Percentiles rank a stretch among this genome's conserved stretches.
phyloP scores from a whole-genome alignment of 2,329 filamentous ascomycete species.

The Xylariaceae sp. region DNA sequence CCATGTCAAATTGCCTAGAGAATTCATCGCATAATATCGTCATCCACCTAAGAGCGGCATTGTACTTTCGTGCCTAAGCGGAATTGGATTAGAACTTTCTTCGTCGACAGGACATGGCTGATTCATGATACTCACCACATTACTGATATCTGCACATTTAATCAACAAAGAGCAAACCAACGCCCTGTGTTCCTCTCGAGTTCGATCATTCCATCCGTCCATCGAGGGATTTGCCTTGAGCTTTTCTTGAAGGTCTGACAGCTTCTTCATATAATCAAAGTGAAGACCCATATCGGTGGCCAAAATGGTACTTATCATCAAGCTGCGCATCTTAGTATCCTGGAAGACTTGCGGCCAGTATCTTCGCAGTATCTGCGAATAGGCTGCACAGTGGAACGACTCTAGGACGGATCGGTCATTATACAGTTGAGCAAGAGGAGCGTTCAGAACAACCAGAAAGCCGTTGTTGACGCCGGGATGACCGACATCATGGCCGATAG shows the following conservation, averaged over 20 bases:
- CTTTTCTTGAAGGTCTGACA: constrained; percentile 77
- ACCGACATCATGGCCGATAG: constrained; percentile 97
- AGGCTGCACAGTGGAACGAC: constrained; percentile 95
- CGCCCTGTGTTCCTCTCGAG: constrained; percentile 70
- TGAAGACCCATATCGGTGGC: constrained; percentile 97
- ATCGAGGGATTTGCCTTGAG: constrained; percentile 62
- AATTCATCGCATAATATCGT: constrained; percentile 94
- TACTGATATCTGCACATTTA: constrained; percentile 98
- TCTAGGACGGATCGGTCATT: constrained; percentile 96
- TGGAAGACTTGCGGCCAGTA: constrained; percentile 85
- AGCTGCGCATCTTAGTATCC: constrained; percentile 72
- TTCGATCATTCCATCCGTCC: constrained; percentile 73
- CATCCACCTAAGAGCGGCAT: constrained; percentile 84
- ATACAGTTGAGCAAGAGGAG: constrained; percentile 89
- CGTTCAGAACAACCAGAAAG: constrained; percentile 86
- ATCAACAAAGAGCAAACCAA: constrained; percentile 88
- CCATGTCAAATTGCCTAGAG: constrained; percentile 87
- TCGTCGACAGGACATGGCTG: not conserved
- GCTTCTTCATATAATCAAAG: constrained; percentile 91
- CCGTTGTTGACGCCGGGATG: constrained; percentile 98
- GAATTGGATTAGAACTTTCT: constrained; percentile 21
- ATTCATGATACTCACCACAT: constrained; percentile 67
- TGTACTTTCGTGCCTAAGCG: constrained; percentile 73
- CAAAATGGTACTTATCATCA: constrained; percentile 97
- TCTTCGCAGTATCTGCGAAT: constrained; percentile 87